Percentiles rank a stretch among this genome's conserved stretches.
These are phyloP conservation scores for Dentipellis fragilis DNA, from an alignment of 768 basidiomycete species.

Conservation along the genomic window DNA sequence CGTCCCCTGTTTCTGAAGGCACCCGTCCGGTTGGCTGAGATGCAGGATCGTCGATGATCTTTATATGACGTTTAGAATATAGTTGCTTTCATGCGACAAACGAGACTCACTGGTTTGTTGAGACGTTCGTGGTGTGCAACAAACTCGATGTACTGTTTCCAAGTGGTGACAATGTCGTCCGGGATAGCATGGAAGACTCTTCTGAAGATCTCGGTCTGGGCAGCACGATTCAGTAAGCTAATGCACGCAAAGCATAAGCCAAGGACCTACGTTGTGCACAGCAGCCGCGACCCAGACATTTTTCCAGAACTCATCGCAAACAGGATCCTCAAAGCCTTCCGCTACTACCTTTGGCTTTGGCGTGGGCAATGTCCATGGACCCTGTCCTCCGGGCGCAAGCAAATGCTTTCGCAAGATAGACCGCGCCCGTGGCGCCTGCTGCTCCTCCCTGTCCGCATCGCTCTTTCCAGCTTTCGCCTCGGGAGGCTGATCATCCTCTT, in stretches of 20 bases:
- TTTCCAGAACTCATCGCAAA: slow-evolving; percentile 83
- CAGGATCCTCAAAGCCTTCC: slow-evolving; percentile 79
- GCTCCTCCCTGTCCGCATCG: slow-evolving; percentile 39
- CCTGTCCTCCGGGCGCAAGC: slow-evolving; percentile 35
- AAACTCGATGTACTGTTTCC: slow-evolving; percentile 94
- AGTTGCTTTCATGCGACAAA: slow-evolving; percentile 5
- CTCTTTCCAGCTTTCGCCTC: slow-evolving; percentile 33
- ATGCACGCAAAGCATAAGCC: background rate
- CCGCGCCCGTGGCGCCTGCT: slow-evolving; percentile 36
- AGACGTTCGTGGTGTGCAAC: slow-evolving; percentile 64
- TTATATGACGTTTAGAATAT: background rate
- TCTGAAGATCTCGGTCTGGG: slow-evolving; percentile 87
- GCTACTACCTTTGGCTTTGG: slow-evolving; percentile 66
- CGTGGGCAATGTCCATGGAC: slow-evolving; percentile 53
- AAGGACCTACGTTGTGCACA: slow-evolving; percentile 67
- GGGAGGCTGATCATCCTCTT: slow-evolving; percentile 37
- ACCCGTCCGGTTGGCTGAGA: slow-evolving; percentile 42
- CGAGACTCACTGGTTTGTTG: slow-evolving; percentile 46
- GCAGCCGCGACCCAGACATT: slow-evolving; percentile 83
- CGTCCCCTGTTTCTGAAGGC: slow-evolving; percentile 48
- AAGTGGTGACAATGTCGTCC: slow-evolving; percentile 86
- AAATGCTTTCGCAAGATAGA: slow-evolving; percentile 46
- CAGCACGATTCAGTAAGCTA: background rate
- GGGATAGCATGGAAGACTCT: slow-evolving; percentile 93
- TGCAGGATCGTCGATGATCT: slow-evolving; percentile 34